Evolutionary conservation across 345 rosid species (phyloP).

Genomic region (Eutrema heterophyllum): DNA sequence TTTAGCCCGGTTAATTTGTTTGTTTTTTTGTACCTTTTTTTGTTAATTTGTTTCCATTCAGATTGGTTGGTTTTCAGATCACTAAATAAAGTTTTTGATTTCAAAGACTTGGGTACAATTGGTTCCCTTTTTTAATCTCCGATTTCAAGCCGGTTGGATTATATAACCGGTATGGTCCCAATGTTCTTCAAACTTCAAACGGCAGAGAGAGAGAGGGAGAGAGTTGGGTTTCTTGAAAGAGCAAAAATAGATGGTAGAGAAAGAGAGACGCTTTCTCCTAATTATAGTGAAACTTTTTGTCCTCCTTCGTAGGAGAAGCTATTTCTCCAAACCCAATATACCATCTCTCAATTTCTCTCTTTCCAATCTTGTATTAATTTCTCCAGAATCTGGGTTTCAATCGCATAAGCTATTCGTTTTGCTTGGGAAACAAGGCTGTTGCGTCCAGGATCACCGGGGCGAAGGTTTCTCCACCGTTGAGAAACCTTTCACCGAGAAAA

Average conservation of each 20-base stretch:
- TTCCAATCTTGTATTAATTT: not conserved
- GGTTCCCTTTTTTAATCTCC: not conserved
- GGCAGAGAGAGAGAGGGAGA: conserved; percentile 10
- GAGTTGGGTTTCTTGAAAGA: conserved; percentile 7
- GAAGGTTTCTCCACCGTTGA: conserved; percentile 32
- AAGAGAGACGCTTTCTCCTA: conserved; percentile 13
- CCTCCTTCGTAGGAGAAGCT: conserved; percentile 16
- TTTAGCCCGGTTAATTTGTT: too few relatives aligned
- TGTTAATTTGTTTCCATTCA: too few relatives aligned
- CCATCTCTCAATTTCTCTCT: conserved; percentile 8
- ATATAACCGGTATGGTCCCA: conserved; percentile 1
- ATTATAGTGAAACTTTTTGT: conserved; percentile 8
- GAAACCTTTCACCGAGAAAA: conserved; percentile 24
- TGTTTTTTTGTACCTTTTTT: too few relatives aligned
- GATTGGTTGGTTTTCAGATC: too few relatives aligned
- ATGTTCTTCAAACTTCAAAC: not conserved
- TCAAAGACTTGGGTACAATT: not conserved
- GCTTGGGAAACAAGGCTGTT: conserved; percentile 18
- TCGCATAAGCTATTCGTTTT: not conserved
- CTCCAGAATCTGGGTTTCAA: not conserved
- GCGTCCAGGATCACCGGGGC: conserved; percentile 12
- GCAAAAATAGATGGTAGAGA: conserved; percentile 18
- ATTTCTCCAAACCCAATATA: conserved; percentile 10
- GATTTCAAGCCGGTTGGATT: not conserved
- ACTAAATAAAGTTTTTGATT: too few relatives aligned